phyloP scores from a whole-genome alignment of 371 early-diverging fungal genomes.

The Lichtheimia ornata region DNA sequence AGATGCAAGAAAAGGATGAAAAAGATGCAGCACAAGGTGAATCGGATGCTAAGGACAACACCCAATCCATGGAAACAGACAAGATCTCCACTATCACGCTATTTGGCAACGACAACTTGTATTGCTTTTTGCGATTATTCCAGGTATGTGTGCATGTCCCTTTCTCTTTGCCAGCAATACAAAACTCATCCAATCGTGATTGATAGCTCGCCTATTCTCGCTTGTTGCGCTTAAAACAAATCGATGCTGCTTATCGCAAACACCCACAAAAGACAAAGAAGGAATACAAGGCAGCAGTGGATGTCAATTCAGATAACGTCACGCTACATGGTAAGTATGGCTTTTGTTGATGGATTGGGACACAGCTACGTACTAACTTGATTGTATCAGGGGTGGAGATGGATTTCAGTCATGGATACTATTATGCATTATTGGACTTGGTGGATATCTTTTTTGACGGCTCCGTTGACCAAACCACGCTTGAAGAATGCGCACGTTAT shows the following conservation, averaged over 20 bases:
- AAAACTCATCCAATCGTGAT: background rate
- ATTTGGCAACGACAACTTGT: slow-evolving; percentile 78
- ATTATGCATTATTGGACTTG: slow-evolving; percentile 68
- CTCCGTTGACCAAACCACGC: slow-evolving; percentile 75
- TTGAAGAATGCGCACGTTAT: slow-evolving; percentile 87
- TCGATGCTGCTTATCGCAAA: slow-evolving; percentile 60
- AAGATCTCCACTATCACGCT: slow-evolving; percentile 39
- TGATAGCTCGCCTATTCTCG: slow-evolving; percentile 56
- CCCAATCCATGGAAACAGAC: background rate
- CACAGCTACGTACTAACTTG: background rate
- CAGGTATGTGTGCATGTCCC: slow-evolving; percentile 50
- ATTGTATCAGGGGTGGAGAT: slow-evolving; percentile 33
- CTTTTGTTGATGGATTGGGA: slow-evolving; percentile 18
- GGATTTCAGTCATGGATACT: slow-evolving; percentile 61
- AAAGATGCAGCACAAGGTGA: background rate
- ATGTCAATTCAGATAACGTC: slow-evolving; percentile 69
- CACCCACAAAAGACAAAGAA: slow-evolving; percentile 54
- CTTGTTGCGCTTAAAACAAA: slow-evolving; percentile 75
- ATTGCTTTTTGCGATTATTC: slow-evolving; percentile 86
- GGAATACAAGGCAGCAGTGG: slow-evolving; percentile 71
- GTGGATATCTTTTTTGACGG: slow-evolving; percentile 73
- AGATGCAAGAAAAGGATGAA: background rate
- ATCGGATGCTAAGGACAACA: background rate
- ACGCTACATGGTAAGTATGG: slow-evolving; percentile 28
- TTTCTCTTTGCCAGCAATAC: background rate